phyloP scores from a whole-genome alignment of 805 yeast genomes.

The Citeromyces matritensis region DNA sequence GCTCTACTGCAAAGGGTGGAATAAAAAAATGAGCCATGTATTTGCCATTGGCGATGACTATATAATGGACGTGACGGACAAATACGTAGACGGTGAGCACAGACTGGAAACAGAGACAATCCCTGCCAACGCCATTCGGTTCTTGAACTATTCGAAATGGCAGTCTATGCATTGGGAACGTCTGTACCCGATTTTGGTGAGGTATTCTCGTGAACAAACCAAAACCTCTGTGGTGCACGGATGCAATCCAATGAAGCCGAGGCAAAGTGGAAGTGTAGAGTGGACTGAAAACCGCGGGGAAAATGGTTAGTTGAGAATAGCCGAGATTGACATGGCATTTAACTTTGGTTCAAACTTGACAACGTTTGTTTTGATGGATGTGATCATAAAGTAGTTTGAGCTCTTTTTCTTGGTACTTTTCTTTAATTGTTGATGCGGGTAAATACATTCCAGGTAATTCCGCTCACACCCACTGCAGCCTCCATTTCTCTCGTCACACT shows the following conservation, averaged over 20 bases:
- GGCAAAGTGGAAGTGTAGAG: slow-evolving; percentile 62
- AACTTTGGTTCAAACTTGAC: too few relatives aligned
- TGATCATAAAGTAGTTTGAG: too few relatives aligned
- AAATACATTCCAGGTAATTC: too few relatives aligned
- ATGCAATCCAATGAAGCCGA: slow-evolving; percentile 19
- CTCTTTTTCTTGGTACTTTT: too few relatives aligned
- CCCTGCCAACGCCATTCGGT: slow-evolving; percentile 17
- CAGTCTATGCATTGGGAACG: slow-evolving; percentile 15
- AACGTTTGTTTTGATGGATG: too few relatives aligned
- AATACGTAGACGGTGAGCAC: slow-evolving; percentile 39
- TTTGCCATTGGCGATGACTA: slow-evolving; percentile 55
- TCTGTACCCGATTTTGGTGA: slow-evolving; percentile 20
- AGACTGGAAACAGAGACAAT: slow-evolving; percentile 32
- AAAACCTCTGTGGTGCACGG: slow-evolving; percentile 3
- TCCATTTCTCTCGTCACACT: too few relatives aligned
- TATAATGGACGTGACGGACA: slow-evolving; percentile 49
- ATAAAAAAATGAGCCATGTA: slow-evolving; percentile 82
- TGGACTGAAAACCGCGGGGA: slow-evolving; percentile 82
- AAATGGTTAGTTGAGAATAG: slow-evolving; percentile 42
- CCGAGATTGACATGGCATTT: too few relatives aligned
- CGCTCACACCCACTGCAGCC: too few relatives aligned
- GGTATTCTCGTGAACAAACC: slow-evolving; percentile 10
- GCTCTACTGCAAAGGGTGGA: slow-evolving; percentile 78
- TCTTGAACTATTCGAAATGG: slow-evolving; percentile 20
- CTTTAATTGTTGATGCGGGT: too few relatives aligned